These are phyloP conservation scores for Fusarium begoniae DNA, from an alignment of 2,329 filamentous ascomycete genomes.

Conservation along the genomic window DNA sequence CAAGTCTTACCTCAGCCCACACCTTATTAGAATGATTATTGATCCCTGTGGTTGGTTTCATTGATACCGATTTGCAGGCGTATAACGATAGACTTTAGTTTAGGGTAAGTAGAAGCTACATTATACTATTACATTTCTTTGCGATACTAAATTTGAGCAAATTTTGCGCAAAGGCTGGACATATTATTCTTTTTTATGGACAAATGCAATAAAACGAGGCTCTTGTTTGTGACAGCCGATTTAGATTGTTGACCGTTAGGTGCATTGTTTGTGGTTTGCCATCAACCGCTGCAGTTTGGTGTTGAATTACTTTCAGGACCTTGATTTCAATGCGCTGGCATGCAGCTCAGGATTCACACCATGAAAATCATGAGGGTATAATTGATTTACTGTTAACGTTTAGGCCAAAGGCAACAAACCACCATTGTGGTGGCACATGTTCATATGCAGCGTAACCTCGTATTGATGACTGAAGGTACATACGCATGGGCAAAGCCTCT, in stretches of 20 bases:
- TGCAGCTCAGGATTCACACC: not conserved
- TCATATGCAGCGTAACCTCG: constrained; percentile 14
- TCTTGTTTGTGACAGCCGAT: not conserved
- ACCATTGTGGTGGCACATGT: not conserved
- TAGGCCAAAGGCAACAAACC: not conserved
- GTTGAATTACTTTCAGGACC: not conserved
- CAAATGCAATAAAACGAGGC: not conserved
- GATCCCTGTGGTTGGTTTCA: not conserved
- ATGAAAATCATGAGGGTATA: not conserved
- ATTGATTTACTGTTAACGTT: not conserved
- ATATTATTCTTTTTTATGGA: no score
- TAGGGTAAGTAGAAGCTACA: no score
- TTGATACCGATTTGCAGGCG: no score
- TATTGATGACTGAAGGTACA: constrained; percentile 1
- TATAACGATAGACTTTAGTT: no score
- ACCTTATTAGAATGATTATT: no score
- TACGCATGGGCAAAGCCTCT: not conserved
- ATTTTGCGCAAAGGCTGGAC: no score
- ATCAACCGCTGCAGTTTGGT: not conserved
- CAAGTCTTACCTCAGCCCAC: no score
- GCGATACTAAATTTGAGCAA: no score
- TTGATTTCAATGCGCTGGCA: not conserved
- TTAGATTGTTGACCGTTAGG: not conserved
- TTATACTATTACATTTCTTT: no score
- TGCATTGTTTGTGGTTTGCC: not conserved